Evolutionary conservation across 306 rosid species (phyloP), one percentile per base, ranked within the genome.

Genomic region (Fragaria vesca): DNA sequence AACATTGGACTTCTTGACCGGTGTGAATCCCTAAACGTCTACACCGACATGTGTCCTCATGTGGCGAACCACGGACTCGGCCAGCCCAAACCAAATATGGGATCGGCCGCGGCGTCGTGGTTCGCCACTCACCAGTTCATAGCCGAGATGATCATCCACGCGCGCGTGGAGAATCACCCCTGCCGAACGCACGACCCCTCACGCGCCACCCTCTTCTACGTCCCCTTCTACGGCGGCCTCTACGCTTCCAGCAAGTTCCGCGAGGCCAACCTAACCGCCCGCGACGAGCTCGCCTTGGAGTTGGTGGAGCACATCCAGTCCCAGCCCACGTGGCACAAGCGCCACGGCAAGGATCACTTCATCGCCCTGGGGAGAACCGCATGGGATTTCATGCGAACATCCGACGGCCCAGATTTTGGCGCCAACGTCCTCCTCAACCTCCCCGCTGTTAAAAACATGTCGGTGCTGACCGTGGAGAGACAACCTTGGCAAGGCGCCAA

Each of bases 31-130:
- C 97, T 94, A 43, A 94, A 83, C 80, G 65, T 92, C 43, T 94
- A 94, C 90, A 92, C 94, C 66, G 86, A 92, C 90, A 91, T 94
- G 98, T 94, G 96, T 76, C 97, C 98, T 40, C 91, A 92, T 42
- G 87, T 91, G 3, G 90, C 88, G 0, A 91, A 94, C 78, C 72
- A 80, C 73, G 97, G 98, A 30, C 87, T 94, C 4, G 98, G 98
- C 18, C 90, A 84, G 73, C 88, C 84, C 0, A 71, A 88, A 11
- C 13, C 86, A 5, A 18, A 38, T 36, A 13, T 76, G 76, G 68
- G 83, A 45, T 12, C 47, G 68, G 1, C 26, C 26, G 26, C 82
- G 2, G 4, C 40, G 11, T 5, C 83, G 6, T 94, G 97, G 97
- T 92, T 84, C 83, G 84, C 91, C 26, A 94, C 98, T 13, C 91